Evolutionary conservation across 2,329 filamentous ascomycete species (phyloP).

Genomic region (Colletotrichum sp.): DNA sequence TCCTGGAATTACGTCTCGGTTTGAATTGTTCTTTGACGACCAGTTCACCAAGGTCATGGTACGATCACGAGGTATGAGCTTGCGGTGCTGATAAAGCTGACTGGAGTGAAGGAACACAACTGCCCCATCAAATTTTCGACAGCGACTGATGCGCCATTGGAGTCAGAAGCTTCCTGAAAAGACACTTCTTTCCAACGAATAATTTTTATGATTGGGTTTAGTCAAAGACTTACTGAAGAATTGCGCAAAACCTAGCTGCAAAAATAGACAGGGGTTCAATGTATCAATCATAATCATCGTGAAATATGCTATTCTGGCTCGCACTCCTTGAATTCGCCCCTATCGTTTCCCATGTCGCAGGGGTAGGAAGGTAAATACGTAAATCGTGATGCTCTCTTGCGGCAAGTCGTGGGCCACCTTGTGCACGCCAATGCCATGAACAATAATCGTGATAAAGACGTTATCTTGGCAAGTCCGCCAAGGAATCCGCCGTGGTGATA

Average conservation of each 20-base stretch:
- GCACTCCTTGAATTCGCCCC: no score
- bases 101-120: neutral
- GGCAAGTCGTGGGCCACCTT: neutral
- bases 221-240: no score
- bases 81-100: rapidly evolving
- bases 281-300: no score
- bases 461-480: neutral
- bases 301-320: no score
- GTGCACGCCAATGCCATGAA: neutral
- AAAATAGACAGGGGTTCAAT: no score
- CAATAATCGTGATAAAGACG: neutral
- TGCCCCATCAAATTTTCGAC: neutral
- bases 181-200: neutral
- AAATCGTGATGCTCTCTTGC: no score
- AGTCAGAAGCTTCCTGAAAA: rapidly evolving
- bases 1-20: neutral
- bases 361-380: no score
- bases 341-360: no score
- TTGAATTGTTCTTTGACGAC: neutral
- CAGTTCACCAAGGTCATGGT: neutral
- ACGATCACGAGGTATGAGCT: neutral
- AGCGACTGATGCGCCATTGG: neutral
- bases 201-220: neutral
- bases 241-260: no score
- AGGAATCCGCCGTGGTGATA: neutral